Percentiles rank a stretch among this genome's conserved stretches.
Evolutionary conservation across 1,139 yeast genomes (phyloP).

Genomic region (Saccharomyces uvarum): DNA sequence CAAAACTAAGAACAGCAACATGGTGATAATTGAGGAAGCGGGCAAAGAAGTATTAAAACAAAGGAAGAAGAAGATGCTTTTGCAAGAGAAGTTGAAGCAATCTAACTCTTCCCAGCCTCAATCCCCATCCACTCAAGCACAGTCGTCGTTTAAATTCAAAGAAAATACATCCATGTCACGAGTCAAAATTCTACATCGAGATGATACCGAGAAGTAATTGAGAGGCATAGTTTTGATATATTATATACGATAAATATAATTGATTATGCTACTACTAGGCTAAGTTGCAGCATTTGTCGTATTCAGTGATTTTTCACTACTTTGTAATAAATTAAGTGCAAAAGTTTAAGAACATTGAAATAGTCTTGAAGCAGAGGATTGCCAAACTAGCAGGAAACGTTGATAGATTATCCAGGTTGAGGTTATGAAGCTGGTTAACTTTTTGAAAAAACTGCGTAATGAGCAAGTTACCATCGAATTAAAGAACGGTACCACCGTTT

Average conservation of each 20-base stretch:
- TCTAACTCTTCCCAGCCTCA: background rate
- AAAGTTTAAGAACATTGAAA: background rate
- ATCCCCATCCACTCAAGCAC: background rate
- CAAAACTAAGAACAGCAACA: constrained; percentile 15
- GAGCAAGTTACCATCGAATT: constrained; percentile 89
- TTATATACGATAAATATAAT: background rate
- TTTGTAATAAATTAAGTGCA: background rate
- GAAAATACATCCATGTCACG: background rate
- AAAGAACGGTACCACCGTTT: constrained; percentile 74
- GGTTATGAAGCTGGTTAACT: constrained; percentile 56
- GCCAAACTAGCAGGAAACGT: background rate
- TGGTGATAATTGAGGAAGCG: constrained; percentile 31
- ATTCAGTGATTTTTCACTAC: background rate
- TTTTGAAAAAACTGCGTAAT: constrained; percentile 77
- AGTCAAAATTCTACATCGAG: background rate
- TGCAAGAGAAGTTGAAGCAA: constrained; percentile 9
- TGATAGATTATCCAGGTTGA: background rate
- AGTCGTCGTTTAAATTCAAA: background rate
- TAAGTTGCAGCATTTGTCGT: background rate
- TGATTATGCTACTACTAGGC: background rate
- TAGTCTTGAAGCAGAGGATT: background rate
- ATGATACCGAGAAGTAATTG: background rate
- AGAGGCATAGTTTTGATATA: background rate
- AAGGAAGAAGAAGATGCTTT: constrained; percentile 13
- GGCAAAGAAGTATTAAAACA: constrained; percentile 27